Conservation (phyloP, 768 basidiomycete genomes). For the Ephemerocybe angulata region DNA sequence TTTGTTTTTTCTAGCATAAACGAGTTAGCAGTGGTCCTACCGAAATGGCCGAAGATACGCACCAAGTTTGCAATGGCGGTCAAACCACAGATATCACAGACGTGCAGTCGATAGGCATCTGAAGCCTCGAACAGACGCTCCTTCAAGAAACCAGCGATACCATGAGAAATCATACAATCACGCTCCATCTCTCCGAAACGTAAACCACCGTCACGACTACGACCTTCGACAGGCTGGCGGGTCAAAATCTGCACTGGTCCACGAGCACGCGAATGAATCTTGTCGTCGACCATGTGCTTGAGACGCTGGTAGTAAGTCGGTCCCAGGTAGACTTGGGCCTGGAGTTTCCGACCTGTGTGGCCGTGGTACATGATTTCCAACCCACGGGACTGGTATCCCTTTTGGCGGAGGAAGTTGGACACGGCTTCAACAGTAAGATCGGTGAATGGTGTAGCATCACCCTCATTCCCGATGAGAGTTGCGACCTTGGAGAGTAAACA, state of each 20-base stretch:
- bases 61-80: slow-evolving; percentile 96
- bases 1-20: slow-evolving; percentile 83
- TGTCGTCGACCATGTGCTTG: slow-evolving; percentile 99
- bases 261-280: slow-evolving; percentile 96
- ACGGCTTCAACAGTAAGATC: slow-evolving; percentile 97
- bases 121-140: slow-evolving; percentile 94
- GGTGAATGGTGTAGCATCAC: slow-evolving; percentile 98
- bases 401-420: slow-evolving; percentile 83
- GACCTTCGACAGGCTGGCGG: slow-evolving; percentile 96
- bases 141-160: slow-evolving; percentile 96
- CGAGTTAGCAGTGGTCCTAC: slow-evolving; percentile 7
- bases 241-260: slow-evolving; percentile 98
- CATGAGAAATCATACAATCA: slow-evolving; percentile 99
- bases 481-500: slow-evolving; percentile 96
- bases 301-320: slow-evolving; percentile 98
- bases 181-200: slow-evolving; percentile 99
- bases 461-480: slow-evolving; percentile 93
- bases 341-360: slow-evolving; percentile 95
- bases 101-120: slow-evolving; percentile 90
- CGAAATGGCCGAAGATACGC: slow-evolving; percentile 26
- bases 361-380: slow-evolving; percentile 99
- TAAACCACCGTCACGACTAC: slow-evolving; percentile 96
- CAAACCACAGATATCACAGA: slow-evolving; percentile 97
- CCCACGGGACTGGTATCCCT: slow-evolving; percentile 96
- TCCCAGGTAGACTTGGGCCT: slow-evolving; percentile 97